Percentiles rank a stretch among this genome's conserved stretches.
phyloP scores from a whole-genome alignment of 495 filamentous ascomycete species.

The Daldinia concentrica region DNA sequence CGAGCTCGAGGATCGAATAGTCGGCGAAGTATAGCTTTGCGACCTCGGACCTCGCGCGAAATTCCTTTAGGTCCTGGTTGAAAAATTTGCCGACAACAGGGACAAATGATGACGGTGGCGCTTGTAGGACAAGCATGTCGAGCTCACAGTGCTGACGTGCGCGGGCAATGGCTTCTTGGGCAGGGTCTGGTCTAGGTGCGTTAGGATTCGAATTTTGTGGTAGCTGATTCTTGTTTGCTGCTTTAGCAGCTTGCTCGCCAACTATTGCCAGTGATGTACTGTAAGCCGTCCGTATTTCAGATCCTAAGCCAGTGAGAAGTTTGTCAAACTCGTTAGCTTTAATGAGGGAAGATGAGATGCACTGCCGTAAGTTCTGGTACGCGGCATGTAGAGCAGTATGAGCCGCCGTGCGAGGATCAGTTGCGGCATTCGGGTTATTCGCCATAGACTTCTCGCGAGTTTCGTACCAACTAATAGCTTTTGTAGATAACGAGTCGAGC shows the following conservation, averaged over 20 bases:
- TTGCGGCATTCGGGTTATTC: constrained; percentile 21
- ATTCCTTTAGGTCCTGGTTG: constrained; percentile 50
- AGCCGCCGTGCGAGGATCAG: constrained; percentile 35
- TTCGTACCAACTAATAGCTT: constrained; percentile 54
- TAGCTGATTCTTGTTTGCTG: constrained; percentile 41
- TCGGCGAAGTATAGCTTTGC: constrained; percentile 61
- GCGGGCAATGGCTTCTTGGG: constrained; percentile 45
- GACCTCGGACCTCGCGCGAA: constrained; percentile 53
- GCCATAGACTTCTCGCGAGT: constrained; percentile 31
- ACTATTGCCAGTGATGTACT: constrained; percentile 48
- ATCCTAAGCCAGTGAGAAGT: constrained; percentile 54
- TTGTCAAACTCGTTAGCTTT: constrained; percentile 61
- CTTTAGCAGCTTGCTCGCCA: constrained; percentile 43
- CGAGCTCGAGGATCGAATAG: constrained; percentile 58
- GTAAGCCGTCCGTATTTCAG: constrained; percentile 60
- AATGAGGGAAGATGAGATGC: constrained; percentile 52
- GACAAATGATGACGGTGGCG: constrained; percentile 58
- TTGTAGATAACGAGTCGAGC: constrained; percentile 53
- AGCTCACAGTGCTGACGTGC: constrained; percentile 56
- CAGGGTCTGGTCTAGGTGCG: constrained; percentile 32
- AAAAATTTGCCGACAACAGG: constrained; percentile 60
- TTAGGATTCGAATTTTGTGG: constrained; percentile 40
- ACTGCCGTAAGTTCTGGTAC: constrained; percentile 59
- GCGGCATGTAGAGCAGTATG: constrained; percentile 52
- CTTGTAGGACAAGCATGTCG: constrained; percentile 57